Base-by-base conservation (phyloP, 768 basidiomycete species). In the Rhodotorula graminis region DNA sequence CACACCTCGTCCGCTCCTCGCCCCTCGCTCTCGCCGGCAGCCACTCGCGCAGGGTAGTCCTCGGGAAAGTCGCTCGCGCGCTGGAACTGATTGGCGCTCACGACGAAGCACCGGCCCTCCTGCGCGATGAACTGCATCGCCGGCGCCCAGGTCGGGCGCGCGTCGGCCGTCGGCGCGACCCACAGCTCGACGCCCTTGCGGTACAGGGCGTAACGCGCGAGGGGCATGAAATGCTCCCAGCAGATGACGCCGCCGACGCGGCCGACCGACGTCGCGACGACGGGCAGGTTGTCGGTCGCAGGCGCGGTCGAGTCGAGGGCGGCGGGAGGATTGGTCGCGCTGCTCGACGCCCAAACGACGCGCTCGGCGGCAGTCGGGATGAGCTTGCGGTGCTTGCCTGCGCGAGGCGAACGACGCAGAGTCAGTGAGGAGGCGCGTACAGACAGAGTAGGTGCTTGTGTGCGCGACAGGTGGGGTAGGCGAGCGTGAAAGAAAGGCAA, bases 201-300 rank as follows among this genome's bases (percentile, higher is more conserved):
- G 58, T 67, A 70, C 31, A 70, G 31, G 15, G 69, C 69, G 29
- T 64, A 64, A 3, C 69, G 62, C 27, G 46, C 23, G 10, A 88
- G 77, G 29, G 88, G 88, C 87, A 88, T 88, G 71, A 87, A 88
- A 77, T 88, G 88, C 72, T 89, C 88, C 88, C 88, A 88, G 64
- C 53, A 64, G n/a, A 63, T 59, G 61, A 53, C 29, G 25, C 60
- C 65, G 40, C 65, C 61, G 49, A 61, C 64, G 63, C 6, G 65
- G 11, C 85, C 80, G 19, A 84, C 80, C 12, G 76, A 75, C 25
- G 61, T 66, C 29, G 53, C 18, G 7, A 49, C 56, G 4, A 67
- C 66, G 29, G 73, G 12, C 67, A 76, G 73, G 87, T 86, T 40
- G 79, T 77, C 58, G 80, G 82, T 64, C 83, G 80, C 62, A 85